A percentile compares a stretch with the other conserved stretches of the same genome.
These are phyloP conservation scores for Colletotrichum cuscutae DNA, from an alignment of 2,329 filamentous ascomycete genomes.

Conservation along the genomic window DNA sequence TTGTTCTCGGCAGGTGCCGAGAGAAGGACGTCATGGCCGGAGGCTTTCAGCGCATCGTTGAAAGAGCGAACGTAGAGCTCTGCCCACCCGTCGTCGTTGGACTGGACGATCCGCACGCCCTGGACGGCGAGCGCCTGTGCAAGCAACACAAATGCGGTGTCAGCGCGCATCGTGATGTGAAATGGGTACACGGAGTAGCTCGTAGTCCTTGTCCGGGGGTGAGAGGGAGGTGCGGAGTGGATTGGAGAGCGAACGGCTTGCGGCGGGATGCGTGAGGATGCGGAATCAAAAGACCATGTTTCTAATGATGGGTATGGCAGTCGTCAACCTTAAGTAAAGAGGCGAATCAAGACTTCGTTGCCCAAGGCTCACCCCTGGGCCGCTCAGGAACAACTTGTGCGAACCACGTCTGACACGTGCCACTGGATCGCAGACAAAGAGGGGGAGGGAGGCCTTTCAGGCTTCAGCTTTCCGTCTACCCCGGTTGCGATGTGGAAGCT, in stretches of 20 bases:
- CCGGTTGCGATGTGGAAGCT: neutral
- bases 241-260: neutral
- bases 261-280: neutral
- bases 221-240: neutral
- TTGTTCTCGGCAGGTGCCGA: slow-evolving; percentile 74
- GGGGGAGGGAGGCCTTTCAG: neutral
- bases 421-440: neutral
- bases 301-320: neutral
- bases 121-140: slow-evolving; percentile 34
- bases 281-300: neutral
- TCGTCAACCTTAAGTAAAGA: slow-evolving; percentile 20
- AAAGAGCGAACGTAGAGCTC: slow-evolving; percentile 73
- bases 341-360: neutral
- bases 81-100: slow-evolving; percentile 81
- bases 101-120: slow-evolving; percentile 59
- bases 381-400: neutral
- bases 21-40: slow-evolving; percentile 69
- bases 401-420: slow-evolving; percentile 6
- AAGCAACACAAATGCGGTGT: slow-evolving; percentile 26
- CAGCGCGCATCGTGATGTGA: slow-evolving; percentile 15
- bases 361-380: neutral
- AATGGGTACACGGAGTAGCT: neutral
- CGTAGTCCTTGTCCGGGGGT: neutral
- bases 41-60: slow-evolving; percentile 63
- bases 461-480: neutral